Base-by-base conservation (phyloP, 106 monocot species). In the Acorus gramineus region DNA sequence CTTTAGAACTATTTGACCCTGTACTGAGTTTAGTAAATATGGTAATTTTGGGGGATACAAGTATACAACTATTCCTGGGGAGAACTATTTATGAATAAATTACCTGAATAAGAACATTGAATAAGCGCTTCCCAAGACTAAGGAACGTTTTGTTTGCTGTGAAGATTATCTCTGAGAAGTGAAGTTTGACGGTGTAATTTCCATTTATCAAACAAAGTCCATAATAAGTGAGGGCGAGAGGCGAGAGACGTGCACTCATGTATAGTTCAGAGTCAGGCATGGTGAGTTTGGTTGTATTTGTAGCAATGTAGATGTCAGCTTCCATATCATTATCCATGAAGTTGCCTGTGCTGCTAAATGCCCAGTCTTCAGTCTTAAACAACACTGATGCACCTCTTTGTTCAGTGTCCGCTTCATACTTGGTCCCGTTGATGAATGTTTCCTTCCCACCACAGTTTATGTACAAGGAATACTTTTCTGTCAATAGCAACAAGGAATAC, bases 31-130 rank as follows among this genome's bases (percentile, higher is more conserved):
- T 28, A 28, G 28, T 28, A 28, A 28, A 28, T 28, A 28, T 28
- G 28, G 28, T 28, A 28, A 28, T 28, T 28, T 28, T 28, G 28
- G 28, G 28, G 28, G 28, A 28, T 28, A 28, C 28, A 28, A 28
- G 28, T 28, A 28, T 28, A 28, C 28, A 28, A 28, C 28, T 28
- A 28, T 28, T 28, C 28, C 28, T 28, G 28, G 28, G 28, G 28
- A 62, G 61, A 0, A 6, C 6, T 6, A 28, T 10, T 28, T 28
- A 28, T 28, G 28, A 28, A 13, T 57, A 4, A 7, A 3, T 62
- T 81, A 91, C 90, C 84, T 91, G 90, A 65, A 91, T 79, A 44
- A 74, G 71, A 46, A 91, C 84, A 78, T 91, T 79, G 65, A 91
- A 91, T 57, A 81, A 14, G 47, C 90, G 80, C 57, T 72, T 72